Evolutionary conservation across 805 yeast species (phyloP).

Genomic region (Monosporozyma aquatica): DNA sequence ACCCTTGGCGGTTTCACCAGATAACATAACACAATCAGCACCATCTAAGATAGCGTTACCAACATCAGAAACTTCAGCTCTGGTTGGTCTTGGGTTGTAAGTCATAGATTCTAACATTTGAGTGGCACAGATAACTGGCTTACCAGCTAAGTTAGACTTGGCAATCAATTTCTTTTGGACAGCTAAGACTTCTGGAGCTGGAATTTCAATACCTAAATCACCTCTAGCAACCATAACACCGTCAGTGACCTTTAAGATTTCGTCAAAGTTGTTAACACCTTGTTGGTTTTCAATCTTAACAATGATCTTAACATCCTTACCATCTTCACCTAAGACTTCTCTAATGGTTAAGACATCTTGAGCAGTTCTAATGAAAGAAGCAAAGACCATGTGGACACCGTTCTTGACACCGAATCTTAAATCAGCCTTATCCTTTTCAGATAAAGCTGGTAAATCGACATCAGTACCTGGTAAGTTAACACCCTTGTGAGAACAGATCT

Average conservation of each 20-base stretch:
- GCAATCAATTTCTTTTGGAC: slow-evolving; percentile 99
- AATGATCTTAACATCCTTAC: slow-evolving; percentile 91
- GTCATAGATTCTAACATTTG: slow-evolving; percentile 99
- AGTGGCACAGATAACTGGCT: slow-evolving; percentile 99
- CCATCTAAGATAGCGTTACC: slow-evolving; percentile 99
- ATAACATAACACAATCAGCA: slow-evolving; percentile 99
- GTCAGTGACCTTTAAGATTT: slow-evolving; percentile 85
- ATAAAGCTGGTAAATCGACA: slow-evolving; percentile 95
- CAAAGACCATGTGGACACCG: slow-evolving; percentile 96
- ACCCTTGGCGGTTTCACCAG: slow-evolving; percentile 99
- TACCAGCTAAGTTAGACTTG: slow-evolving; percentile 97
- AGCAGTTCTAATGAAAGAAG: slow-evolving; percentile 95
- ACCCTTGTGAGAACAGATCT: slow-evolving; percentile 95
- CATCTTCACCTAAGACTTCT: slow-evolving; percentile 92
- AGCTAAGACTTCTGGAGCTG: slow-evolving; percentile 96
- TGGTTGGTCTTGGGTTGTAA: slow-evolving; percentile 98
- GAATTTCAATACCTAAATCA: slow-evolving; percentile 98
- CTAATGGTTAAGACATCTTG: slow-evolving; percentile 85
- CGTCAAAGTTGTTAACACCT: slow-evolving; percentile 99
- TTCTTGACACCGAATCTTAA: slow-evolving; percentile 93
- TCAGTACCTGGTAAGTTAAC: slow-evolving; percentile 98
- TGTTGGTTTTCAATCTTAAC: slow-evolving; percentile 98
- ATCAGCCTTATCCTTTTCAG: slow-evolving; percentile 93
- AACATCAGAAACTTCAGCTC: slow-evolving; percentile 98
- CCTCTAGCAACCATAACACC: slow-evolving; percentile 99